These are phyloP conservation scores for Cladobotryum mycophilum DNA, from an alignment of 2,329 filamentous ascomycete genomes.

Conservation along the genomic window DNA sequence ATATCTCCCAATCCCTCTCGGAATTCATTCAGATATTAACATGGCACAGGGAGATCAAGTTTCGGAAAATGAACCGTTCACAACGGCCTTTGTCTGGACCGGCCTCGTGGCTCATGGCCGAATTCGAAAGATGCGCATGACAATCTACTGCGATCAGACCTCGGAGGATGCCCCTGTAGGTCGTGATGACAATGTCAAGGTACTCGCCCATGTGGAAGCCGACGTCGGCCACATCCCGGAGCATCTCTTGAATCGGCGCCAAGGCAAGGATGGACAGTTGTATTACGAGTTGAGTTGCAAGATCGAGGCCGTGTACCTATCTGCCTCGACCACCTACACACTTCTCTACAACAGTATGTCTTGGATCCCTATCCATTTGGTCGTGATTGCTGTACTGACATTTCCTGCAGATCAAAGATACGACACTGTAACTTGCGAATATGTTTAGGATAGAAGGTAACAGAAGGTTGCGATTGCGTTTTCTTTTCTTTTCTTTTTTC, in stretches of 20 bases:
- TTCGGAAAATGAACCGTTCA: constrained; percentile 34
- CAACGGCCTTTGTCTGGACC: constrained; percentile 25
- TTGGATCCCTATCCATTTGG: neutral
- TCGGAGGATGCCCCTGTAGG: constrained; percentile 28
- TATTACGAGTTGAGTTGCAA: constrained; percentile 35
- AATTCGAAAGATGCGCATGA: constrained; percentile 28
- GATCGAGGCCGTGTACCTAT: constrained; percentile 37
- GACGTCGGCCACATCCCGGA: constrained; percentile 37
- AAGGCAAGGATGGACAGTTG: constrained; percentile 30
- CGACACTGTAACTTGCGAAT: constrained; percentile 37
- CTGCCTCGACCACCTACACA: constrained; percentile 37
- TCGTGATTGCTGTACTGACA: constrained; percentile 14
- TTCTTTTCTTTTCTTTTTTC: neutral
- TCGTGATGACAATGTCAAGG: constrained; percentile 30
- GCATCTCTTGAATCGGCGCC: constrained; percentile 24
- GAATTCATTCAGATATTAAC: neutral
- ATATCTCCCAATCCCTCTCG: neutral
- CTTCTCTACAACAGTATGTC: constrained; percentile 36
- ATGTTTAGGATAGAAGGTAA: constrained; percentile 25
- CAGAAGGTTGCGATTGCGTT: neutral
- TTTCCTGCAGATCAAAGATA: constrained; percentile 29
- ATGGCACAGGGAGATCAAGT: constrained; percentile 29
- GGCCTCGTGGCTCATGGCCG: constrained; percentile 27
- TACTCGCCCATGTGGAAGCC: constrained; percentile 33
- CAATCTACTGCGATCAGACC: constrained; percentile 30